A percentile compares a stretch with the other conserved stretches of the same genome.
Conservation (phyloP, 2,329 filamentous ascomycete species). For the Esteya vermicola region DNA sequence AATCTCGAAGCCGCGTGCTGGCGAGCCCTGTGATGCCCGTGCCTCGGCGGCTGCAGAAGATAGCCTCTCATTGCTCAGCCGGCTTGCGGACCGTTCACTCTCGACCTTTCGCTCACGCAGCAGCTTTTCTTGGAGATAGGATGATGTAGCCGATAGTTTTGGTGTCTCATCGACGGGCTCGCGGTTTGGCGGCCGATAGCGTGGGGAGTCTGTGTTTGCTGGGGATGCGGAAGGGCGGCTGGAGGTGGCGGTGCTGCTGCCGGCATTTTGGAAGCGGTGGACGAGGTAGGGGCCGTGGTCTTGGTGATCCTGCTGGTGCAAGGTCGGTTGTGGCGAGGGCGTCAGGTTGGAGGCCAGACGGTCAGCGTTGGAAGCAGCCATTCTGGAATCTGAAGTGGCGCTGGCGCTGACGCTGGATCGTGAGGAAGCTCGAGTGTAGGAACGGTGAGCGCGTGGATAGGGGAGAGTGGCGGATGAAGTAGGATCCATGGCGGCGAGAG, state of each 20-base stretch:
- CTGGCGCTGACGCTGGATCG: slow-evolving; percentile 3
- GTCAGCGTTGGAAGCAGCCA: neutral
- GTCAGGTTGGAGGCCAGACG: slow-evolving; percentile 2
- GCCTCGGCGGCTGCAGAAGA: slow-evolving; percentile 23
- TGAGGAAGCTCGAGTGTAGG: slow-evolving; percentile 7
- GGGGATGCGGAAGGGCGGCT: slow-evolving; percentile 4
- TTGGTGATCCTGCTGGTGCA: neutral
- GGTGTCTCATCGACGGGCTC: slow-evolving; percentile 24
- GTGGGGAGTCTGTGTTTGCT: slow-evolving; percentile 4
- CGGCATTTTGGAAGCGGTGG: slow-evolving; percentile 7
- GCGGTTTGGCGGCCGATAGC: neutral
- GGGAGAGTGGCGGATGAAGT: slow-evolving; percentile 2
- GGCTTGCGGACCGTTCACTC: slow-evolving; percentile 26
- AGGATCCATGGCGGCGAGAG: slow-evolving; percentile 6
- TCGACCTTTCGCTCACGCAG: slow-evolving; percentile 35
- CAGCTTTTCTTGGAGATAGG: slow-evolving; percentile 40
- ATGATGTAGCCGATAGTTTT: slow-evolving; percentile 27
- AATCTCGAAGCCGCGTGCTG: too few relatives aligned
- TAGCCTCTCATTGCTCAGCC: slow-evolving; percentile 22
- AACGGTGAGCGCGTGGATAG: slow-evolving; percentile 2
- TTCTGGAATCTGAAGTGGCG: slow-evolving; percentile 1
- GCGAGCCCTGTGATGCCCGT: slow-evolving; percentile 23
- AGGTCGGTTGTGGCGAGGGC: slow-evolving; percentile 6
- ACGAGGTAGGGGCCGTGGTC: slow-evolving; percentile 2
- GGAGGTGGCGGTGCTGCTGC: too few relatives aligned